phyloP scores from a whole-genome alignment of 345 rosid species.

The Balakata baccata region DNA sequence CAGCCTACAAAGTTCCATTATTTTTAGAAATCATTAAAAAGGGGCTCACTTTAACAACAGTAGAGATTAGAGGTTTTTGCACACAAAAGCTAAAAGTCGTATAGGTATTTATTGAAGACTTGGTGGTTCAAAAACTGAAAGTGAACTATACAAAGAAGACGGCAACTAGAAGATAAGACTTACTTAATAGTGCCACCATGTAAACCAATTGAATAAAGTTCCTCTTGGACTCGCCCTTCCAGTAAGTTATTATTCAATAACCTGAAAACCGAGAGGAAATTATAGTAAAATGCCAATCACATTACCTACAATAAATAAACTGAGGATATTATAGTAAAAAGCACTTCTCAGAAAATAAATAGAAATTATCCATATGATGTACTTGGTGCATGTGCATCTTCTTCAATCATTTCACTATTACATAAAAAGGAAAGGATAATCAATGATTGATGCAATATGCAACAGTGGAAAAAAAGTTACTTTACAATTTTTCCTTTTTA shows the following conservation, averaged over 20 bases:
- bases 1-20: neutral
- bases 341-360: neutral
- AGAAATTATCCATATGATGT: neutral
- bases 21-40: neutral
- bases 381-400: conserved; percentile 7
- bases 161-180: conserved; percentile 20
- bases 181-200: conserved; percentile 96
- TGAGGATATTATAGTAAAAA: no score
- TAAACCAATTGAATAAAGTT: conserved; percentile 79
- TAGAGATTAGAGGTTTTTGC: neutral
- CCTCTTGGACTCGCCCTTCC: conserved; percentile 84
- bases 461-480: no score
- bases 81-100: no score
- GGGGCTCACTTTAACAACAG: no score
- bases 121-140: neutral
- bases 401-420: neutral
- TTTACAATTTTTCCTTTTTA: neutral
- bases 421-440: neutral
- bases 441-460: no score
- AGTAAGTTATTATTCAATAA: conserved; percentile 60
- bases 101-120: neutral
- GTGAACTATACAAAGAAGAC: neutral
- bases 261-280: conserved; percentile 35
- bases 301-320: neutral
- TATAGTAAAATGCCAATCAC: neutral